These are phyloP conservation scores for Desmodesmus armatus DNA, from an alignment of 139 green algal species.

Conservation along the genomic window DNA sequence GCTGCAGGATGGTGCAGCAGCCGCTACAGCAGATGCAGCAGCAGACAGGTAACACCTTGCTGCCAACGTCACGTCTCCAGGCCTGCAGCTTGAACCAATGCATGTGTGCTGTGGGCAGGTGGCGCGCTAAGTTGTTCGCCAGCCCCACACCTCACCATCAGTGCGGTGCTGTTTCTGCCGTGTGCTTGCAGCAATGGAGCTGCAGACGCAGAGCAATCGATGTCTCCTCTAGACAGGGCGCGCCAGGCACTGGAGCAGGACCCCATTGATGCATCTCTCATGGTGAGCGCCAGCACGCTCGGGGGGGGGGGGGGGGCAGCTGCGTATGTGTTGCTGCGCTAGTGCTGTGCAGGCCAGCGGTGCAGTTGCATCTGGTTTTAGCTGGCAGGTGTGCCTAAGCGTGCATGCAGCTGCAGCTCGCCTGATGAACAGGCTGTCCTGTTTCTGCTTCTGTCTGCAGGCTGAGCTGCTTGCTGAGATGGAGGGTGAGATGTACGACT, in stretches of 20 bases:
- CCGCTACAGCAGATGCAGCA: slow-evolving; percentile 24
- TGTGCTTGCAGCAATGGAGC: background rate
- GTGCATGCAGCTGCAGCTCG: background rate
- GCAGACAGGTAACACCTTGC: slow-evolving; percentile 35
- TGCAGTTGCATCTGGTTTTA: background rate
- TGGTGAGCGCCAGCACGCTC: slow-evolving; percentile 38
- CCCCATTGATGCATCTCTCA: slow-evolving; percentile 42
- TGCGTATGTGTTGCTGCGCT: background rate
- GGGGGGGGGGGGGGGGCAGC: background rate
- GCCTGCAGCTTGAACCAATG: too few species aligned
- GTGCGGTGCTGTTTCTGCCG: background rate
- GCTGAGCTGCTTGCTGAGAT: slow-evolving; percentile 49
- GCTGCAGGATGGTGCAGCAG: slow-evolving; percentile 34
- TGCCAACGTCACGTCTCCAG: too few species aligned
- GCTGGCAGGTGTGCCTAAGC: background rate
- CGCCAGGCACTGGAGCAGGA: slow-evolving; percentile 47
- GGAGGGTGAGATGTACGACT: slow-evolving; percentile 55
- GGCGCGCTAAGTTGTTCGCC: background rate
- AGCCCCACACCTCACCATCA: background rate
- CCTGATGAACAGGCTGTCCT: background rate
- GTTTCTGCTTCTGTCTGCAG: slow-evolving; percentile 36
- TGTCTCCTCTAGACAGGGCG: slow-evolving; percentile 39
- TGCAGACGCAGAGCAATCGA: background rate
- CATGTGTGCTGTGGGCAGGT: background rate
- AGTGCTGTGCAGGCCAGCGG: background rate